Evolutionary conservation across 371 early-diverging fungal genomes (phyloP), one percentile per base, ranked within the genome.

Genomic region (Fennellomyces sp.): DNA sequence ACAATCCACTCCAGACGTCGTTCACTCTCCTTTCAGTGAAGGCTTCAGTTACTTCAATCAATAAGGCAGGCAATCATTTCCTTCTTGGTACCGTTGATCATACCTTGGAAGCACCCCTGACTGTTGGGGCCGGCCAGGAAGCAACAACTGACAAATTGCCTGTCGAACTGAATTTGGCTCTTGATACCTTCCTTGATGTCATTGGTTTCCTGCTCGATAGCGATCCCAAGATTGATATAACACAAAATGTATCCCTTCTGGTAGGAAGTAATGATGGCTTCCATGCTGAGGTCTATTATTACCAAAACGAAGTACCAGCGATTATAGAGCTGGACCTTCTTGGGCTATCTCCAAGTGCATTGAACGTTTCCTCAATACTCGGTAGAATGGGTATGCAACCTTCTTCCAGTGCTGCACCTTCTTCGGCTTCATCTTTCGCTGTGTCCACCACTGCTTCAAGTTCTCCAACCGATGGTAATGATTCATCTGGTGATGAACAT

Each of bases 1-100:
- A 69, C 39, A 76, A 80, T 55, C 77, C 77, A 7, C 61, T 80
- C 42, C 70, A 75, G 21, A 65, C 74, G 10, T 52, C 64, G 21
- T 64, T 73, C 50, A 66, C 71, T 52, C 57, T 80, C 47, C 36
- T 63, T 29, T 57, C 31, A 39, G 65, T 80, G 56, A 42, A 61
- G 25, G 73, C 75, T 41, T 36, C 33, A 17, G 50, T 70, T 12
- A 21, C n/a, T n/a, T n/a, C 23, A 5, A 39, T 50, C 28, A 33
- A 45, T 8, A 26, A 39, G 26, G 28, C 49, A 12, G 56, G 52
- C 27, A 36, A 27, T 13, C 69, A 71, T 19, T 55, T 39, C 35
- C 28, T 65, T 13, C 38, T 76, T 13, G 73, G 73, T 36, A 48
- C 57, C 8, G 61, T 77, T 35, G 48, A 58, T 31, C 54, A 61